Evolutionary conservation across 177 flowering plant genomes (phyloP), one percentile per base, ranked within the genome.

Genomic region (Telopea speciosissima): DNA sequence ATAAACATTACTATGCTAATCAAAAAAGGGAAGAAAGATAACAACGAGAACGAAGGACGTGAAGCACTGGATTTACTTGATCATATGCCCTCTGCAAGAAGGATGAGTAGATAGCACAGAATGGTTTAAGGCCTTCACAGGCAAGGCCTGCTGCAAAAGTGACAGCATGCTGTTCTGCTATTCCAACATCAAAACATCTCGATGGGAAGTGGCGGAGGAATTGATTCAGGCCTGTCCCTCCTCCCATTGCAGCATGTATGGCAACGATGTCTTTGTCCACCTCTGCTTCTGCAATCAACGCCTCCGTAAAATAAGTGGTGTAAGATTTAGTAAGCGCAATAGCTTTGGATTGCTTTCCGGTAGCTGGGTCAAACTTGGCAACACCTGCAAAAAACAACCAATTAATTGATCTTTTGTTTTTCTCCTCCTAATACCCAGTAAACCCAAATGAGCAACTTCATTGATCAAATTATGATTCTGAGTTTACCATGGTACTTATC

Each of bases 171-270:
- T 94, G 99, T 78, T 94, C 99, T 13, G 97, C 97, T 67, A 94
- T 92, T n/a, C 99, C 99, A 64, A 94, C 99, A 84, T 94, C 99
- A 64, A 92, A 94, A 67, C 99, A 94, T 65, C 95, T 80, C 8
- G 77, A 72, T 1, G 99, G 97, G 74, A 92, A 94, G 26, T 89
- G 90, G 9, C 85, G 85, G 21, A 74, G 89, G 80, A 94, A 94
- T 64, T 85, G 86, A 80, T 94, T 92, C 75, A 92, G 40, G 17
- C 99, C 97, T 0, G 99, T 92, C 68, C 99, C 99, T 65, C 99
- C 99, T 65, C 97, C 99, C 99, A 94, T 94, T 58, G 99, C 99
- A 54, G 99, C 97, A 79, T 92, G 97, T 67, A 94, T 94, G 4
- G 92, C 98, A 62, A 94, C 90, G 62, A 94, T 76, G 56, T 86